Evolutionary conservation across 371 early-diverging fungal species (phyloP), one percentile per base, ranked within the genome.

Genomic region (Mycotypha africana): DNA sequence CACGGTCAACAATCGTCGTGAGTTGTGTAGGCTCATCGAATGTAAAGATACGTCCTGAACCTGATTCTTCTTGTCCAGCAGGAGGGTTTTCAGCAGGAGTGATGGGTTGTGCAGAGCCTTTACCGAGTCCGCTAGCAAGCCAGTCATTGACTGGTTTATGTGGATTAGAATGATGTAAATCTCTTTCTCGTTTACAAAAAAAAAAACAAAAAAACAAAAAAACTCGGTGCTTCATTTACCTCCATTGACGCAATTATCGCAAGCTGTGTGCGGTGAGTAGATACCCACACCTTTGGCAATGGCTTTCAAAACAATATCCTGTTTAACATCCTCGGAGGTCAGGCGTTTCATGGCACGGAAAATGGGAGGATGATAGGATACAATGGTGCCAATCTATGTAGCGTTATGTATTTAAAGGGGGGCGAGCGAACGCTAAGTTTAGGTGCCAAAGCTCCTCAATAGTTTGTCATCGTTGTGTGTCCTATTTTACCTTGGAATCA

Each of bases 301-400:
- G 36, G 92, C 91, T 41, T 78, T 82, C 39, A 93, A 69, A 1
- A 95, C 82, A 58, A 94, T 83, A 46, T 71, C 68, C 58, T 93
- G 91, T 61, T 91, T 89, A 25, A 75, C 67, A 53, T 92, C 85
- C 15, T 65, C 62, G 50, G 85, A 59, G 12, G 77, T 82, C 42
- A 99, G 74, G 15, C 81, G 80, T 62, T 98, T 98, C 63, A 93
- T 68, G 10, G 86, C 68, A 10, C 74, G 63, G 65, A 99, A 99
- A 38, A 99, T 88, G 19, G 97, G 88, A 19, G 99, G 99, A 70
- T 98, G 99, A 68, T 99, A 98, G 17, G 92, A 76, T 23, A 92
- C 81, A 51, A 97, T 92, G 11, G 92, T 84, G 17, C 93, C 95
- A n/a, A 93, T 82, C 65, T 73, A 36, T 20, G n/a, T n/a, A n/a